Percentiles rank a stretch among this genome's conserved stretches.
These are phyloP conservation scores for Tillandsia fasciculata DNA, from an alignment of 176 grass and related monocot species.

Conservation along the genomic window DNA sequence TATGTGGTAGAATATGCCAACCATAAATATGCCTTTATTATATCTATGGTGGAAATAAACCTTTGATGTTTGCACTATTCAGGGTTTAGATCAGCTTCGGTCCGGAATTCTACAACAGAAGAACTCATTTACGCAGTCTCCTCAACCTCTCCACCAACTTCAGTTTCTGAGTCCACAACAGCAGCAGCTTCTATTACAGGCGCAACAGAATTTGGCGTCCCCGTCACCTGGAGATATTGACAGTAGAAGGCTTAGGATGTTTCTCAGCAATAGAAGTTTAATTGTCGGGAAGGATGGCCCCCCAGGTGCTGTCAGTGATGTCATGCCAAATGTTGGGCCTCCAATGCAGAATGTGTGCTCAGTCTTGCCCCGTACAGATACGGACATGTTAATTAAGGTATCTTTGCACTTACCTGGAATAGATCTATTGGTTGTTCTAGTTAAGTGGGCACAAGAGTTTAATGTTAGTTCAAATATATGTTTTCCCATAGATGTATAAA, in stretches of 20 bases:
- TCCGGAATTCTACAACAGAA: constrained; percentile 63
- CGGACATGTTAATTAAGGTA: constrained; percentile 78
- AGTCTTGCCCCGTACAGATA: constrained; percentile 28
- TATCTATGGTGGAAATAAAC: too few relatives aligned
- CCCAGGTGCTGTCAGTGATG: constrained; percentile 35
- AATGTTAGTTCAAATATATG: not conserved
- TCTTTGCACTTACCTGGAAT: not conserved
- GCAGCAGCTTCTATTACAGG: constrained; percentile 69
- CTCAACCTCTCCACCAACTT: constrained; percentile 65
- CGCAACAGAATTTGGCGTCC: constrained; percentile 52
- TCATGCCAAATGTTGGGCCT: constrained; percentile 44
- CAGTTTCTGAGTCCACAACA: constrained; percentile 73
- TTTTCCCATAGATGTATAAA: not conserved
- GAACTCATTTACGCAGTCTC: constrained; percentile 60
- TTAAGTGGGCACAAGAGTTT: not conserved
- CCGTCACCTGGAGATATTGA: constrained; percentile 56
- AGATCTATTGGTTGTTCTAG: too few relatives aligned
- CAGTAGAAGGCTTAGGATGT: constrained; percentile 58
- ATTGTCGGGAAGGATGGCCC: constrained; percentile 46
- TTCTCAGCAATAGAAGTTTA: constrained; percentile 44
- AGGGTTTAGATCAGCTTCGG: constrained; percentile 79
- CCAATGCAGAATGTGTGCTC: constrained; percentile 41
- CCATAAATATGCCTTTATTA: too few relatives aligned
- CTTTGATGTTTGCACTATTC: constrained; percentile 7
- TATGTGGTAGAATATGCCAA: constrained; percentile 5